Percentiles rank a stretch among this genome's conserved stretches.
phyloP scores from a whole-genome alignment of 2,329 filamentous ascomycete species.

The Lachnellula hyalina region DNA sequence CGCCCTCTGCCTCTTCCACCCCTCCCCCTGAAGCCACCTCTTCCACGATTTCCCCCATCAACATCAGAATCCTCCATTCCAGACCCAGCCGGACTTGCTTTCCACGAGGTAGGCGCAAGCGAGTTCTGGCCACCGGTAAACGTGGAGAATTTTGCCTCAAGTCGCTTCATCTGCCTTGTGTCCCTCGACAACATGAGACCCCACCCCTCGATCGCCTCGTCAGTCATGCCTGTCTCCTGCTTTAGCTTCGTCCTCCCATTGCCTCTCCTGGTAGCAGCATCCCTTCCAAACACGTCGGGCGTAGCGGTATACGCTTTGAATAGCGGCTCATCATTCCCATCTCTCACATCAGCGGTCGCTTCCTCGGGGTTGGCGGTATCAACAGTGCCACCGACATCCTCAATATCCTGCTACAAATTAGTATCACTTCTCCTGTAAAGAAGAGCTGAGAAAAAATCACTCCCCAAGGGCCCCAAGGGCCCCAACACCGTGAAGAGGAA shows the following conservation, averaged over 20 bases:
- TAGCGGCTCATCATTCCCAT: constrained; percentile 63
- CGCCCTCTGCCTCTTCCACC: constrained; percentile 44
- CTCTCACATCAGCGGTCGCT: constrained; percentile 33
- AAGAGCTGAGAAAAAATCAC: no score
- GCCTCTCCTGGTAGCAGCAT: constrained; percentile 63
- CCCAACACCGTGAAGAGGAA: no score
- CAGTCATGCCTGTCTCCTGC: constrained; percentile 78
- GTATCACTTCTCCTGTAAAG: no score
- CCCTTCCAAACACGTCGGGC: constrained; percentile 63
- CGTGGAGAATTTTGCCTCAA: constrained; percentile 65
- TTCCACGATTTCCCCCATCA: constrained; percentile 40
- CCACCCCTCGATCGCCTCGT: constrained; percentile 94
- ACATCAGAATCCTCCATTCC: constrained; percentile 53
- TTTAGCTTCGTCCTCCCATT: constrained; percentile 59
- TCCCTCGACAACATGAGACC: constrained; percentile 77
- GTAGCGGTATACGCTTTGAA: constrained; percentile 66
- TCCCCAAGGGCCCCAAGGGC: no score
- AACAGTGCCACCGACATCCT: constrained; percentile 84
- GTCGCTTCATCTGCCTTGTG: constrained; percentile 57
- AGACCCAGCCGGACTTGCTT: constrained; percentile 46
- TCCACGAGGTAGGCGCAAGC: constrained; percentile 62
- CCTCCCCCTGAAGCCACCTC: constrained; percentile 42
- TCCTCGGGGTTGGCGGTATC: constrained; percentile 53
- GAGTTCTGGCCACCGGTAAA: constrained; percentile 63
- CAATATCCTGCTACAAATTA: constrained; percentile 51